These are phyloP conservation scores for Colletotrichum godetiae DNA, from an alignment of 2,329 filamentous ascomycete species.

Conservation along the genomic window DNA sequence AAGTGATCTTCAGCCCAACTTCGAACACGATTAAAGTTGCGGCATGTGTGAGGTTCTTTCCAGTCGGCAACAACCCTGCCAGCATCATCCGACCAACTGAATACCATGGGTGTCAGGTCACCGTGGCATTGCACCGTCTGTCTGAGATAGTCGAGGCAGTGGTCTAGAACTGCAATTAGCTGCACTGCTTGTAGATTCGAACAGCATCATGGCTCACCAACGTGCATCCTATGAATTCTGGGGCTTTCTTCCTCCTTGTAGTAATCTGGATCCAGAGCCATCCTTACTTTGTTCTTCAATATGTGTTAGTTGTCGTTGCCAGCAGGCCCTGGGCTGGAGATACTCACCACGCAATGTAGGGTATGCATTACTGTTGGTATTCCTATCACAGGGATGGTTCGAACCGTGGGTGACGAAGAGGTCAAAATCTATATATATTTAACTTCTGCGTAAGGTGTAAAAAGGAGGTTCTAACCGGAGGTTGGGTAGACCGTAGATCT, in stretches of 20 bases:
- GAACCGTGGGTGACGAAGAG: no score
- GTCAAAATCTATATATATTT: no score
- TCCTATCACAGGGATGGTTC: no score
- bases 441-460: no score
- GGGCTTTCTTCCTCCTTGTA: not conserved
- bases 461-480: no score
- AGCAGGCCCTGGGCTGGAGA: not conserved
- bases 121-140: constrained; percentile 9
- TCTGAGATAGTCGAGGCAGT: constrained; percentile 19
- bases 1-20: not conserved
- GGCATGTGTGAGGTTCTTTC: not conserved
- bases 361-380: no score
- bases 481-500: no score
- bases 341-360: not conserved
- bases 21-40: not conserved
- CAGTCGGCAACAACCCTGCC: not conserved
- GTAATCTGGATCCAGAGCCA: not conserved
- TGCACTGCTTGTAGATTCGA: not conserved
- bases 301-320: no score
- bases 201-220: not conserved
- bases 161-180: not conserved
- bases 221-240: not conserved
- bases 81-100: constrained; percentile 2
- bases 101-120: not conserved
- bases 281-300: not conserved